Percentiles rank a stretch among this genome's conserved stretches.
Evolutionary conservation across 2,329 filamentous ascomycete species (phyloP).

Genomic region (Corinectria fuckeliana): DNA sequence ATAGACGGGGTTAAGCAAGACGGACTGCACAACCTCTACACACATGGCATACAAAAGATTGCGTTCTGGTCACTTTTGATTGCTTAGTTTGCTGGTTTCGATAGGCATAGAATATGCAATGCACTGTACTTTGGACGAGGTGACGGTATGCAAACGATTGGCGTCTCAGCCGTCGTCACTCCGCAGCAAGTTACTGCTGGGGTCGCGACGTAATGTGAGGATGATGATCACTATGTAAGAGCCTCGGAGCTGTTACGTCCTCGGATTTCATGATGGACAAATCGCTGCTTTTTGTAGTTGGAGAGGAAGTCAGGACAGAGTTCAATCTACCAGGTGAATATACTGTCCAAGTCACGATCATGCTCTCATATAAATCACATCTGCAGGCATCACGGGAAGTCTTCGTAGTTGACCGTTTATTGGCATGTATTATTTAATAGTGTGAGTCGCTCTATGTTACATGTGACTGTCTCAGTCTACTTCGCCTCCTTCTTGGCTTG

Average conservation of each 20-base stretch:
- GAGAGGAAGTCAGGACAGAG: no score
- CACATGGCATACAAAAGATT: neutral
- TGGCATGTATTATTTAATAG: neutral
- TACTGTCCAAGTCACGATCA: no score
- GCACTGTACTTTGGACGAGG: neutral
- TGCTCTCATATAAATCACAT: neutral
- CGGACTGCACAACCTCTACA: neutral
- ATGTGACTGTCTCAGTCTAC: constrained; percentile 29
- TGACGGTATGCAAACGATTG: no score
- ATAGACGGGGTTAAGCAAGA: neutral
- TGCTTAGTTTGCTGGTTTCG: neutral
- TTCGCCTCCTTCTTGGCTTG: constrained; percentile 58
- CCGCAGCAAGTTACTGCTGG: no score
- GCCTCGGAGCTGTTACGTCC: no score
- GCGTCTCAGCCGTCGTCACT: no score
- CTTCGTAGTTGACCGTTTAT: neutral
- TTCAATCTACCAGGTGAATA: no score
- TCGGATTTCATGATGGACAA: no score
- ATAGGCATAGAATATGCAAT: neutral
- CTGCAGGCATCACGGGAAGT: neutral
- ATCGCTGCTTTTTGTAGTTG: no score
- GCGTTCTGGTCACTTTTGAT: neutral
- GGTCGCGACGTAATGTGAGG: no score
- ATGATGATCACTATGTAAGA: no score
- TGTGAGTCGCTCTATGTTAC: neutral